phyloP scores from a whole-genome alignment of 169 alveolate species.

The Blepharisma undulans region DNA sequence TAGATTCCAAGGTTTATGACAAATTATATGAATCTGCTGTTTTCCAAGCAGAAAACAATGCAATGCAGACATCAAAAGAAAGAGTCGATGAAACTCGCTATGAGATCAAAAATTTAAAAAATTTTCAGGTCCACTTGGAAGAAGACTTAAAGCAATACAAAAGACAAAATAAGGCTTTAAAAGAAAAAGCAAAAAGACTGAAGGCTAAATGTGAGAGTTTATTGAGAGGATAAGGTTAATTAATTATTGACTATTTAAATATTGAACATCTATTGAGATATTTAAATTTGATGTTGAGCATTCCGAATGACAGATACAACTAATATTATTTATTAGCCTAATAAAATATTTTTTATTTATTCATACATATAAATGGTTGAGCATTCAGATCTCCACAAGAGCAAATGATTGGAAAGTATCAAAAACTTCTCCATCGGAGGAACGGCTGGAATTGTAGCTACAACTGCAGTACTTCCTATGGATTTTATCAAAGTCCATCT shows the following conservation, averaged over 20 bases:
- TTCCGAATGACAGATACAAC: no score
- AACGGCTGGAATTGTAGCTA: slow-evolving; percentile 75
- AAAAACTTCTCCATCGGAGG: slow-evolving; percentile 76
- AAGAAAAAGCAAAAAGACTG: background rate
- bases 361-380: background rate
- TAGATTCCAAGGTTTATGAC: slow-evolving; percentile 7
- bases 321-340: no score
- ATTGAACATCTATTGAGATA: no score
- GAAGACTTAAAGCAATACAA: background rate
- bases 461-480: slow-evolving; percentile 75
- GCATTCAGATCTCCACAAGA: background rate
- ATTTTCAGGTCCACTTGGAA: background rate
- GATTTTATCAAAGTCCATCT: slow-evolving; percentile 81
- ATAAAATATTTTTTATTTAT: no score
- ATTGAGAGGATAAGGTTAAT: background rate
- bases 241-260: no score
- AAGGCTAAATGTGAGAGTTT: background rate
- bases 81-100: background rate
- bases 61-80: background rate
- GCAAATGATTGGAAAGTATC: background rate
- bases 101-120: background rate
- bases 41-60: slow-evolving; percentile 9
- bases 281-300: no score
- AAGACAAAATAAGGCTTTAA: background rate
- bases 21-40: background rate